Evolutionary conservation across 148 eudicot species (phyloP).

Genomic region (Polygonum aviculare): DNA sequence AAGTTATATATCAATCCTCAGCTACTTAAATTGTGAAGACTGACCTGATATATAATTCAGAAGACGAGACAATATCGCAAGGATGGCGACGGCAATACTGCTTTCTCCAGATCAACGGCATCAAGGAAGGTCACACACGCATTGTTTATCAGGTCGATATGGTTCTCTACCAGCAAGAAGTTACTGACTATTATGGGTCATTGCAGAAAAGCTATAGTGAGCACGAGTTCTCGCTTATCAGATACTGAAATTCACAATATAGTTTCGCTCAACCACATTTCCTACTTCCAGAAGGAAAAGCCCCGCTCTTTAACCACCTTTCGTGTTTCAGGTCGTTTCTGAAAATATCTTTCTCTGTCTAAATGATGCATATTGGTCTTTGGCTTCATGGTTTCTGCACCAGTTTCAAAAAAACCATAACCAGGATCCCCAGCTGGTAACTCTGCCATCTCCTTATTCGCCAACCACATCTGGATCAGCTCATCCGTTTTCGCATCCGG

Average conservation of each 20-base stretch:
- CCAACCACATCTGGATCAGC: slow-evolving; percentile 57
- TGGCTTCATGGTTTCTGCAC: slow-evolving; percentile 9
- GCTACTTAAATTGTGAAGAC: too few species aligned
- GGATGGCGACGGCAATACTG: too few species aligned
- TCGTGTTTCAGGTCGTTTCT: slow-evolving; percentile 28
- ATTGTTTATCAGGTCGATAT: too few species aligned
- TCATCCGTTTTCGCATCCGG: slow-evolving; percentile 69
- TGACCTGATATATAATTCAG: too few species aligned
- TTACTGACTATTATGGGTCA: background rate
- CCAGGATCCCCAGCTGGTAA: slow-evolving; percentile 12
- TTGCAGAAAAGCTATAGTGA: background rate
- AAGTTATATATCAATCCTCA: too few species aligned
- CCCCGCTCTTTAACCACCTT: slow-evolving; percentile 29
- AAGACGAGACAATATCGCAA: too few species aligned
- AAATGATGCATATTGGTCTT: slow-evolving; percentile 14
- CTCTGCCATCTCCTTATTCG: slow-evolving; percentile 39
- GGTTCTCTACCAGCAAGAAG: too few species aligned
- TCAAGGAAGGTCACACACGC: too few species aligned
- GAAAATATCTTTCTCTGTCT: slow-evolving; percentile 19
- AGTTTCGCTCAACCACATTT: background rate
- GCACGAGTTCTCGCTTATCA: background rate
- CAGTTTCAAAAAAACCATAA: slow-evolving; percentile 14
- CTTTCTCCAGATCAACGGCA: too few species aligned
- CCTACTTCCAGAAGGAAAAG: slow-evolving; percentile 37
- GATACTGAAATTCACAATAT: background rate